Conservation (phyloP, 108 stramenopile genomes). For the Cyclostephanos invisitatus region DNA sequence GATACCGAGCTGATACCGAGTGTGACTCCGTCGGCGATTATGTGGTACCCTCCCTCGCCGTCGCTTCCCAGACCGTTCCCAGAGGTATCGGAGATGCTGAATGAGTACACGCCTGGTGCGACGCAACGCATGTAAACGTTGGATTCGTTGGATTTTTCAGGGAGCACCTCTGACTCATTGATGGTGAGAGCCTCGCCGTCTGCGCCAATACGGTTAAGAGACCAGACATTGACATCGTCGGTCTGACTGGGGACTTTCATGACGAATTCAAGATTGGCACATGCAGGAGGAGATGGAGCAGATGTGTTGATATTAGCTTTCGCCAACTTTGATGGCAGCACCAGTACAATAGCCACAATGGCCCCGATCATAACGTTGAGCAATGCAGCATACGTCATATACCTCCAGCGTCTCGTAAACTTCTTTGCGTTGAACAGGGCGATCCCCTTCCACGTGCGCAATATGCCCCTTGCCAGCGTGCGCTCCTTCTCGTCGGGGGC, state of each 20-base stretch:
- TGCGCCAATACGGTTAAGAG: constrained; percentile 10
- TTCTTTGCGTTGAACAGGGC: neutral
- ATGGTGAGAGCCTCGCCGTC: neutral
- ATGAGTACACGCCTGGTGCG: constrained; percentile 33
- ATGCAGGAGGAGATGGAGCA: constrained; percentile 3
- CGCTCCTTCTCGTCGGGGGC: neutral
- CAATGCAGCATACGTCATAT: too few relatives aligned
- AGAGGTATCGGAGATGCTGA: constrained; percentile 28
- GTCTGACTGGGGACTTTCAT: constrained; percentile 13
- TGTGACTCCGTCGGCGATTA: constrained; percentile 31
- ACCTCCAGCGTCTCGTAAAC: too few relatives aligned
- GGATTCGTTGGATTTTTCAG: neutral
- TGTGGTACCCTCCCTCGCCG: constrained; percentile 38
- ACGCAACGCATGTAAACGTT: constrained; percentile 33
- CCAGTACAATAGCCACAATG: neutral
- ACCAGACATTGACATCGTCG: constrained; percentile 23
- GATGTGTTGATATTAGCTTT: too few relatives aligned
- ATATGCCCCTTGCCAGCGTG: neutral
- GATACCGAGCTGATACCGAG: constrained; percentile 46
- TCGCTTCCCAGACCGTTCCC: constrained; percentile 36
- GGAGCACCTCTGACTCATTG: neutral
- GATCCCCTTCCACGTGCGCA: neutral
- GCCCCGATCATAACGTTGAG: neutral
- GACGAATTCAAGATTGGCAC: constrained; percentile 28
- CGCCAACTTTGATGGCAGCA: neutral